Conservation (phyloP, 148 eudicot species). For the Rhododendron ovatum region DNA sequence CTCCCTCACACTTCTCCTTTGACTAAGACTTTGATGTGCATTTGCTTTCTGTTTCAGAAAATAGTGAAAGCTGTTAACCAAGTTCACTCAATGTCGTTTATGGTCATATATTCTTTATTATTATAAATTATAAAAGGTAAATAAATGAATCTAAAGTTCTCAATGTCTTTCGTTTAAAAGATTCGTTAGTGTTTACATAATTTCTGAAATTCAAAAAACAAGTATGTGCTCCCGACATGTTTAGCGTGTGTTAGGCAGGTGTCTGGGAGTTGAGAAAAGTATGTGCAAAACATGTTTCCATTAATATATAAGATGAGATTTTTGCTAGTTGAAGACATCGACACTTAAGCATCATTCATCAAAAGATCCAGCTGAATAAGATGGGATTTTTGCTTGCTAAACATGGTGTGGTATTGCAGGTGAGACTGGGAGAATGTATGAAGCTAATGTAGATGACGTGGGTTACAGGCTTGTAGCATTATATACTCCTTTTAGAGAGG, state of each 20-base stretch:
- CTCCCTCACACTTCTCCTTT: neutral
- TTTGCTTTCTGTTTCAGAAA: neutral
- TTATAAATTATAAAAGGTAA: neutral
- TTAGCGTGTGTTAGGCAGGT: neutral
- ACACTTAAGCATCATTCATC: neutral
- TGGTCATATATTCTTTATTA: neutral
- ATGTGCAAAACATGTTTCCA: neutral
- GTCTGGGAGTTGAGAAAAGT: conserved; percentile 1
- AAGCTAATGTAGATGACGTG: conserved; percentile 98
- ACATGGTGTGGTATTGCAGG: conserved; percentile 42
- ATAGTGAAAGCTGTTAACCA: neutral
- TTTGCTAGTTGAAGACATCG: neutral
- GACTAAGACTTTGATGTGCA: neutral
- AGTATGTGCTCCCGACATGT: neutral
- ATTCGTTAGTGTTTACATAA: neutral
- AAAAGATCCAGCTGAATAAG: neutral
- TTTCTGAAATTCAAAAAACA: neutral
- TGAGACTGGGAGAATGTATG: conserved; percentile 97
- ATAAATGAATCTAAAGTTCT: neutral
- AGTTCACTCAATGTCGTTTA: neutral
- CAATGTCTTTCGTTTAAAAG: neutral
- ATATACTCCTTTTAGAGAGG: conserved; percentile 92
- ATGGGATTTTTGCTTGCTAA: neutral
- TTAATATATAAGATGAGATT: neutral
- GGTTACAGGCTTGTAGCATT: conserved; percentile 91